Base-by-base conservation (phyloP, 306 rosid species). In the Luffa acutangula region DNA sequence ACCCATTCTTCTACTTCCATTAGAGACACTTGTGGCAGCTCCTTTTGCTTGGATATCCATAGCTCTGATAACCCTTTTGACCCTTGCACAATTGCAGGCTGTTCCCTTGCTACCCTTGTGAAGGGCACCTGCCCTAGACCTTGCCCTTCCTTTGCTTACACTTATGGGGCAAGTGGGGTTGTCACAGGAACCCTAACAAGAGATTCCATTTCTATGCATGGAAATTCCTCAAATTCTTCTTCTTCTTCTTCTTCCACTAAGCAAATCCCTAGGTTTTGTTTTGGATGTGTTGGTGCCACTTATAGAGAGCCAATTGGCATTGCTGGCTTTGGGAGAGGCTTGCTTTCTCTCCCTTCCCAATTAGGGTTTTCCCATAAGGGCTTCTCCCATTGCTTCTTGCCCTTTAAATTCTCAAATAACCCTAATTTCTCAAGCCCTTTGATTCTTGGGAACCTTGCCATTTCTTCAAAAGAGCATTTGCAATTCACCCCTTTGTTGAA, bases 241-340 rank as follows among this genome's bases (percentile, higher is more conserved):
- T 25, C 31, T 25, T 25, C 31, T 25, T 25, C 31, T 25, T 25
- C 31, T 25, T 25, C 75, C 71, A 74, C 67, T 0, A 82, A 62
- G 77, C 81, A 82, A 78, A 72, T 83, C 15, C 86, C 87, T 11
- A 84, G 25, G 52, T 88, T 86, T 75, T 83, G 87, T 58, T 88
- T 86, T 82, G 91, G 91, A 72, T 88, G 91, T 67, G 83, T 88
- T 14, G 86, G 89, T 69, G 83, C 87, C 11, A 76, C 80, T 41
- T 86, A 80, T 75, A 78, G 65, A 75, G 91, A 88, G 80, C 91
- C 91, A 34, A 82, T 86, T 62, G 91, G 91, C 45, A 86, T 88
- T 53, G 91, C 81, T 46, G 91, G 91, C 60, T 88, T 88, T 79
- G 91, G 91, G 36, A 86, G 88, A 77, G 89, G 91, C 7, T 0